Conservation (phyloP, 768 basidiomycete genomes). For the Exidia glandulosa region DNA sequence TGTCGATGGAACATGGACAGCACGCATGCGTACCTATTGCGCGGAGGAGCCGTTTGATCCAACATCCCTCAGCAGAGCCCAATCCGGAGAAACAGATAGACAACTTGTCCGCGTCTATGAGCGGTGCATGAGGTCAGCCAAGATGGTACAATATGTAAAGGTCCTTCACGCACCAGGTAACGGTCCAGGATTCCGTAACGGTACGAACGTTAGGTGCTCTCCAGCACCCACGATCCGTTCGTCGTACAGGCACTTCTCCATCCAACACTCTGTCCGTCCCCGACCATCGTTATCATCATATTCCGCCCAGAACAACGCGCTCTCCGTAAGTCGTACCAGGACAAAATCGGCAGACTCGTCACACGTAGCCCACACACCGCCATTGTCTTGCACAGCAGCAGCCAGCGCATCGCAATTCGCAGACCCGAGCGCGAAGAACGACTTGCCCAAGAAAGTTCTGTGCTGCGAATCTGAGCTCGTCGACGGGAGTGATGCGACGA, state of each 20-base stretch:
- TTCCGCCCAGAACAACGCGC: not conserved
- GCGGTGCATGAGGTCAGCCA: not conserved
- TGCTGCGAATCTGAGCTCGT: not conserved
- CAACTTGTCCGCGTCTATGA: constrained; percentile 44
- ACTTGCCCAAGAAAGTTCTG: constrained; percentile 43
- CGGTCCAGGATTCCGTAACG: constrained; percentile 49
- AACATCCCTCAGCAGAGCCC: constrained; percentile 55
- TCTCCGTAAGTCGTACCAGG: not conserved
- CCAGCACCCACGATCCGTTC: constrained; percentile 57
- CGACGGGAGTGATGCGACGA: not conserved
- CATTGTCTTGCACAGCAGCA: not conserved
- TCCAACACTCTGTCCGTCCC: constrained; percentile 81
- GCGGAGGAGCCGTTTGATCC: constrained; percentile 52
- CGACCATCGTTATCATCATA: not conserved
- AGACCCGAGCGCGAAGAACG: constrained; percentile 55
- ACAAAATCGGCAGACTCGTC: not conserved
- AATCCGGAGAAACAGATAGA: constrained; percentile 66
- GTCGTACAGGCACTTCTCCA: constrained; percentile 74
- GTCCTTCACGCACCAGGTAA: constrained; percentile 36
- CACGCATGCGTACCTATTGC: constrained; percentile 41
- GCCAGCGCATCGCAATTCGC: constrained; percentile 20
- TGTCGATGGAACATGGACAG: constrained; percentile 6
- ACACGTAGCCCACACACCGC: not conserved
- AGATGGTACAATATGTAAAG: not conserved
- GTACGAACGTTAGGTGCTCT: constrained; percentile 61